Conservation (phyloP, 1,284 basidiomycete species). For the Porogramme epimiltina region DNA sequence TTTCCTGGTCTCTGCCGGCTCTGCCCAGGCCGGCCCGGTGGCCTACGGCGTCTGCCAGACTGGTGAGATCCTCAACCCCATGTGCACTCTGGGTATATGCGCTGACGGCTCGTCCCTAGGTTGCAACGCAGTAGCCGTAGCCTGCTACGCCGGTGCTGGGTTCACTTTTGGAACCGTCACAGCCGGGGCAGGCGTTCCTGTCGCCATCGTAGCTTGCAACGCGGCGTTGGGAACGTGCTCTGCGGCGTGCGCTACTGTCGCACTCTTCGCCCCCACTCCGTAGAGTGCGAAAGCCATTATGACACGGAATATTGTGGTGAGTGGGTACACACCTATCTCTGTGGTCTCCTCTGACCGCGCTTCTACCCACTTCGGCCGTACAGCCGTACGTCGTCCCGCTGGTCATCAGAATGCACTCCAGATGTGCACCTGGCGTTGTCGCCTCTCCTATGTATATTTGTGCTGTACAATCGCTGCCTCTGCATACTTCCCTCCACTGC, state of each 20-base stretch:
- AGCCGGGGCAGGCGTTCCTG: conserved; percentile 41
- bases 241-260: conserved; percentile 28
- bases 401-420: no score
- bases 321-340: no score
- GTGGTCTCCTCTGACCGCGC: no score
- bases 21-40: conserved; percentile 39
- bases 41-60: conserved; percentile 52
- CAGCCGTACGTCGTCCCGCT: no score
- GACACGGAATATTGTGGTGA: no score
- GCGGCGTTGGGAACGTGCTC: conserved; percentile 44
- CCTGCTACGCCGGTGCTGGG: conserved; percentile 58
- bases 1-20: conserved; percentile 6
- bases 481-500: no score
- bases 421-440: no score
- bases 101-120: conserved; percentile 34
- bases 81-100: neutral
- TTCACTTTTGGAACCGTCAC: conserved; percentile 52
- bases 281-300: no score
- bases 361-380: no score
- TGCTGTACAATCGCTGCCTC: no score
- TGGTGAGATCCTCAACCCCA: conserved; percentile 31
- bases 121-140: conserved; percentile 51
- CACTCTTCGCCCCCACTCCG: conserved; percentile 31
- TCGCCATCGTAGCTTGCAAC: conserved; percentile 53
- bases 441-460: no score